phyloP scores from a whole-genome alignment of 257 asterid genomes.

The Prunella vulgaris region DNA sequence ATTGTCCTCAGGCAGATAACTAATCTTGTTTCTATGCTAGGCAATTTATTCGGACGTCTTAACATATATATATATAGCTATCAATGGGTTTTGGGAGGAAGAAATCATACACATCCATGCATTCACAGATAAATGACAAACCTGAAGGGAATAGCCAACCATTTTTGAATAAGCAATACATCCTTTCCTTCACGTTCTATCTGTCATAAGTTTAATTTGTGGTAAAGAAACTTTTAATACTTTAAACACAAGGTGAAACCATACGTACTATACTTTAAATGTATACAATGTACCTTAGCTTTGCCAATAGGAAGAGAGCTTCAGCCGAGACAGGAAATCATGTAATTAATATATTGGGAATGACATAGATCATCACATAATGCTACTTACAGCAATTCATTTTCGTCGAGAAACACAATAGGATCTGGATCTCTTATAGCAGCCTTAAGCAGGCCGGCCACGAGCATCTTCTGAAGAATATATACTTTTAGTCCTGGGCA shows the following conservation, averaged over 20 bases:
- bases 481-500: conserved; percentile 78
- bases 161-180: conserved; percentile 78
- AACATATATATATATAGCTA: no score
- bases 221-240: conserved; percentile 8
- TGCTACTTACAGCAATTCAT: conserved; percentile 65
- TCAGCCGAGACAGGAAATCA: conserved; percentile 76
- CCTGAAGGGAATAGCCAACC: conserved; percentile 89
- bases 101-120: not conserved
- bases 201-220: conserved; percentile 34
- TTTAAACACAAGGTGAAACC: no score
- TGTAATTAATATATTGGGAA: conserved; percentile 24
- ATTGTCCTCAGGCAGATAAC: no score
- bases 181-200: conserved; percentile 77
- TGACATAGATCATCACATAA: not conserved
- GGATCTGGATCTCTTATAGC: conserved; percentile 96
- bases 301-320: conserved; percentile 84
- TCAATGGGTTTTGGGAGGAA: no score
- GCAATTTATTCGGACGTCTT: no score
- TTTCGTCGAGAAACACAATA: conserved; percentile 78
- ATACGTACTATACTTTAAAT: not conserved
- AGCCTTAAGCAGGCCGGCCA: conserved; percentile 84
- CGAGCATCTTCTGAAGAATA: conserved; percentile 91
- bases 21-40: no score
- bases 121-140: conserved; percentile 28
- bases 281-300: conserved; percentile 64